Conservation (phyloP, 768 basidiomycete species). For the Panellus pusillus region DNA sequence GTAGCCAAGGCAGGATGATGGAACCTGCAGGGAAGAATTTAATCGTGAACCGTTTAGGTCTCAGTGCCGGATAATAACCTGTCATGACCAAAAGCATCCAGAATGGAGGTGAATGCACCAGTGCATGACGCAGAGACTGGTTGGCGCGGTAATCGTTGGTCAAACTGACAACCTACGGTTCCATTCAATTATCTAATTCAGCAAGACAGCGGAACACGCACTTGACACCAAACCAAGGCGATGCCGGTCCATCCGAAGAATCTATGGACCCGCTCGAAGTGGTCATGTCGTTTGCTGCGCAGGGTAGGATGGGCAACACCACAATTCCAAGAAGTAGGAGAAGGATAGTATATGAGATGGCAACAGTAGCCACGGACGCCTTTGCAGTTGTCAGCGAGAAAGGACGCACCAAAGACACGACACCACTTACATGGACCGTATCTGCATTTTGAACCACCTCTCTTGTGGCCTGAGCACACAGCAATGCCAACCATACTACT, state of each 20-base stretch:
- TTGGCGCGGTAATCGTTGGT: conserved; percentile 51
- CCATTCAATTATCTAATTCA: not conserved
- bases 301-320: conserved; percentile 49
- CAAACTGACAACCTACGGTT: conserved; percentile 44
- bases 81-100: conserved; percentile 59
- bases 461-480: conserved; percentile 51
- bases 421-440: conserved; percentile 4
- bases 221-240: conserved; percentile 56
- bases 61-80: conserved; percentile 24
- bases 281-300: conserved; percentile 48
- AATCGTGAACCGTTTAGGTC: not conserved
- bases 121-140: conserved; percentile 41
- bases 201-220: conserved; percentile 21
- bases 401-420: too few relatives aligned
- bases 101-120: conserved; percentile 47
- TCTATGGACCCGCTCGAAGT: conserved; percentile 56
- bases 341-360: conserved; percentile 52
- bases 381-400: conserved; percentile 37
- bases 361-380: conserved; percentile 49
- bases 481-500: conserved; percentile 51
- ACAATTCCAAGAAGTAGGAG: conserved; percentile 48
- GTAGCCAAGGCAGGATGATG: conserved; percentile 60
- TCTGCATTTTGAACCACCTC: conserved; percentile 40
- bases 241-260: conserved; percentile 58
- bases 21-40: conserved; percentile 32